phyloP scores from a whole-genome alignment of 805 yeast genomes.

The Saccharomyces paradoxus region DNA sequence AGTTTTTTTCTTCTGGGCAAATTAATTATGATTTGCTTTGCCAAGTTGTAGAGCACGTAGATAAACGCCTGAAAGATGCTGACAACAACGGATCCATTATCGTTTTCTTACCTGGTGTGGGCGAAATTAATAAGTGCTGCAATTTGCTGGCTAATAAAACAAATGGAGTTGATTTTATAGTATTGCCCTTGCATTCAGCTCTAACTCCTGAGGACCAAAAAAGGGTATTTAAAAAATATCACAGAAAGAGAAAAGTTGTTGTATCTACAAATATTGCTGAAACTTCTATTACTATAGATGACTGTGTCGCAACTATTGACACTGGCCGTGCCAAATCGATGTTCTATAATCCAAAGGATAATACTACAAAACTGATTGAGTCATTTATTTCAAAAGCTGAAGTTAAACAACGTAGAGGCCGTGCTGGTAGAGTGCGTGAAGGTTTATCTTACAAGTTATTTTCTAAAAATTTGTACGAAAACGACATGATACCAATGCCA shows the following conservation, averaged over 20 bases:
- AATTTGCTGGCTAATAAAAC: conserved; percentile 16
- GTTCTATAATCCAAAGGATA: conserved; percentile 57
- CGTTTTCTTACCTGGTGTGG: conserved; percentile 82
- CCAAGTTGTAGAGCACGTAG: conserved; percentile 45
- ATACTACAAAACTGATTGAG: conserved; percentile 66
- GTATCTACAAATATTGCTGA: conserved; percentile 93
- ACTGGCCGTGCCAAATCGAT: conserved; percentile 78
- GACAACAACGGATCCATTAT: conserved; percentile 62
- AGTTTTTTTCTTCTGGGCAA: conserved; percentile 55
- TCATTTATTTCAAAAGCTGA: conserved; percentile 88
- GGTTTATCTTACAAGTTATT: conserved; percentile 80
- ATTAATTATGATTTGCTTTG: conserved; percentile 70
- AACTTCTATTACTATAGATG: conserved; percentile 93
- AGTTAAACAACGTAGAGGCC: conserved; percentile 83
- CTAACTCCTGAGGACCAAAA: conserved; percentile 76
- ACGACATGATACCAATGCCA: conserved; percentile 60
- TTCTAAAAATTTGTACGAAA: conserved; percentile 50
- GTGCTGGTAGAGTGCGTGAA: conserved; percentile 90
- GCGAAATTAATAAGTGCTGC: conserved; percentile 66
- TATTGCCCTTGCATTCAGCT: conserved; percentile 83
- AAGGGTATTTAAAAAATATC: conserved; percentile 55
- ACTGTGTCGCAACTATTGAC: conserved; percentile 86
- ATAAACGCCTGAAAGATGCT: conserved; percentile 37
- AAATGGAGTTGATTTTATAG: conserved; percentile 26
- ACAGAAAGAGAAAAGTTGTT: conserved; percentile 64